phyloP scores from a whole-genome alignment of 73 alveolate species.

The Tetrahymena borealis region DNA sequence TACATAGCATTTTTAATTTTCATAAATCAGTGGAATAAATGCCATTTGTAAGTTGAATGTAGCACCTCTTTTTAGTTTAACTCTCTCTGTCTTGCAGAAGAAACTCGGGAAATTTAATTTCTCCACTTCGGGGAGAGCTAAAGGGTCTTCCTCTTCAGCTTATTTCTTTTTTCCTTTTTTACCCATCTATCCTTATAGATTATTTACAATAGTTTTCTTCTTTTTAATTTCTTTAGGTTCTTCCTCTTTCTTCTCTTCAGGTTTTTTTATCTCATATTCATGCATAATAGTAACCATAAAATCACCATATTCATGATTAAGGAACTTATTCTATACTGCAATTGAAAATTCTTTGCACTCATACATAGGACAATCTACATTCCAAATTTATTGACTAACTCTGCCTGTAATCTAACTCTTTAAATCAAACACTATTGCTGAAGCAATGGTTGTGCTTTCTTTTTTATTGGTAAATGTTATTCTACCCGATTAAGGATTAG shows the following conservation, averaged over 20 bases:
- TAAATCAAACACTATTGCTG: constrained; percentile 95
- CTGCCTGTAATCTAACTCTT: constrained; percentile 86
- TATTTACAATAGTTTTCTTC: constrained; percentile 55
- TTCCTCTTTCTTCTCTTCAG: constrained; percentile 10
- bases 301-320: constrained; percentile 19
- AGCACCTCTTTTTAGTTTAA: constrained; percentile 23
- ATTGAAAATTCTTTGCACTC: constrained; percentile 35
- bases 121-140: constrained; percentile 25
- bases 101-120: constrained; percentile 7
- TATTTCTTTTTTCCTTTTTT: constrained; percentile 76
- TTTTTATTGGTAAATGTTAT: constrained; percentile 82
- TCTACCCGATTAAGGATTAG: constrained; percentile 82
- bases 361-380: constrained; percentile 46
- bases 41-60: constrained; percentile 66
- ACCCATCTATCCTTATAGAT: constrained; percentile 75
- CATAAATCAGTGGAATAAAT: constrained; percentile 91
- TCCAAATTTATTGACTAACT: constrained; percentile 65
- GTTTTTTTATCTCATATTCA: constrained; percentile 43
- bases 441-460: constrained; percentile 91
- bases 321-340: constrained; percentile 18
- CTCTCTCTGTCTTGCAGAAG: constrained; percentile 6
- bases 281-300: constrained; percentile 53
- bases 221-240: constrained; percentile 25
- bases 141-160: constrained; percentile 54
- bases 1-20: constrained; percentile 83